phyloP scores from a whole-genome alignment of 306 rosid species.

The Cicer cuneatum region DNA sequence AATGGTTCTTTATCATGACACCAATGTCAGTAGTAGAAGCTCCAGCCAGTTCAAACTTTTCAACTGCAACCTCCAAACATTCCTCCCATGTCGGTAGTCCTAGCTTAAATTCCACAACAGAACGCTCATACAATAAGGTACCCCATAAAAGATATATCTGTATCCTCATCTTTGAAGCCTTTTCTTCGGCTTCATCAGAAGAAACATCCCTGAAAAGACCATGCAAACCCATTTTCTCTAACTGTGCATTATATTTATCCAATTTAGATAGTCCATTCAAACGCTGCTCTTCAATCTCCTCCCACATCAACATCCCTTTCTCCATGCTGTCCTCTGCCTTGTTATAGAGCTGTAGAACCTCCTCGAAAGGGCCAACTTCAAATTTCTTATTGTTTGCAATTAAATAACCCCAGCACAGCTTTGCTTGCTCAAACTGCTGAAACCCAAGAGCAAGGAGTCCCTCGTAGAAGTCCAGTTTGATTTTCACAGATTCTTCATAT shows the following conservation, averaged over 20 bases:
- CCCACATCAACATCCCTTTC: slow-evolving; percentile 88
- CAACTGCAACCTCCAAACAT: slow-evolving; percentile 87
- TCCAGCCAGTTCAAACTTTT: slow-evolving; percentile 93
- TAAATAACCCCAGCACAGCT: slow-evolving; percentile 81
- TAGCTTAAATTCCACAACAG: slow-evolving; percentile 81
- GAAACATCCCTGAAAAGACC: slow-evolving; percentile 64
- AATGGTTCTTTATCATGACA: slow-evolving; percentile 95
- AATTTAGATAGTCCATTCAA: slow-evolving; percentile 78
- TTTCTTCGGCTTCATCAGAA: slow-evolving; percentile 75
- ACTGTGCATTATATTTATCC: slow-evolving; percentile 63
- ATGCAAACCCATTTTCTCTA: slow-evolving; percentile 75
- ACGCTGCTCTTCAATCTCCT: slow-evolving; percentile 77
- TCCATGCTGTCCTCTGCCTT: slow-evolving; percentile 95
- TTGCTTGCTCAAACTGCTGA: slow-evolving; percentile 91
- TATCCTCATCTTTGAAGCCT: slow-evolving; percentile 73
- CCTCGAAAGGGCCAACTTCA: slow-evolving; percentile 55
- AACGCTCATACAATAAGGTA: slow-evolving; percentile 82
- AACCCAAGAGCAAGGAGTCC: slow-evolving; percentile 87
- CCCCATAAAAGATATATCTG: slow-evolving; percentile 93
- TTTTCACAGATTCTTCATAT: slow-evolving; percentile 73
- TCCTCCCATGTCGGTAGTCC: slow-evolving; percentile 95
- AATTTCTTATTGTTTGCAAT: slow-evolving; percentile 56
- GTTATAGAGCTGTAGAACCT: slow-evolving; percentile 80
- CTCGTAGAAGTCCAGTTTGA: slow-evolving; percentile 81
- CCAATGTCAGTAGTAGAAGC: slow-evolving; percentile 89